Evolutionary conservation across 352 stramenopile genomes (phyloP), one percentile per base, ranked within the genome.

Genomic region (Globisporangium paddicum): DNA sequence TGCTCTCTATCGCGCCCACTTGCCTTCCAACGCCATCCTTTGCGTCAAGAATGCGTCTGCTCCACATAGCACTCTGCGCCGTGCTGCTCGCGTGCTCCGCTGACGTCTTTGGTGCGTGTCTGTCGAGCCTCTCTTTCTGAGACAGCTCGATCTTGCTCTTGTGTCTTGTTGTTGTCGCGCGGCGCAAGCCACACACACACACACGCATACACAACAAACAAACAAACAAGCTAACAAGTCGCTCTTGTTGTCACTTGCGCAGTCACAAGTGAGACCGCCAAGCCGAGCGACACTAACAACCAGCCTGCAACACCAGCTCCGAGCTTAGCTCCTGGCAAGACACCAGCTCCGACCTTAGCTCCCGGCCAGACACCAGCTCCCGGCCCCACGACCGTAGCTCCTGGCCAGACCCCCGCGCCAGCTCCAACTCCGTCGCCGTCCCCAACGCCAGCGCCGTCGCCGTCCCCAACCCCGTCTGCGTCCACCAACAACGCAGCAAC

Each of bases 281-380:
- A 50, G 45, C 68, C 68, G 30, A 73, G 59, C 51, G 66, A 71
- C 58, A 71, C 65, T 7, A 71, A 71, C 65, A 73, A 76, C 55
- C 51, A 66, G 18, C 65, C 62, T 18, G 60, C 65, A 25, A 67
- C 64, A 3, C 55, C 60, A 14, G 21, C 64, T 10, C 58, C 58
- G 1, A 46, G 41, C 55, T n/a, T 13, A 19, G 55, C 42, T 38
- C 45, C 55, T 1, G 47, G 55, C 1, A 48, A 64, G 21, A 52
- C 58, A 9, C 48, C 47, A 18, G 57, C 34, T 7, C 34, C 48
- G 21, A 52, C 58, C 14, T 40, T 38, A n/a, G 57, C 34, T 7
- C 45, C 48, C 5, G 19, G 19, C 28, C 19, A 60, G 14, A 45
- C 47, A 5, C 32, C 49, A 5, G 32, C 30, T 14, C 58, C 50